These are phyloP conservation scores for Aspergillus candidus DNA, from an alignment of 2,329 filamentous ascomycete species.

Conservation along the genomic window DNA sequence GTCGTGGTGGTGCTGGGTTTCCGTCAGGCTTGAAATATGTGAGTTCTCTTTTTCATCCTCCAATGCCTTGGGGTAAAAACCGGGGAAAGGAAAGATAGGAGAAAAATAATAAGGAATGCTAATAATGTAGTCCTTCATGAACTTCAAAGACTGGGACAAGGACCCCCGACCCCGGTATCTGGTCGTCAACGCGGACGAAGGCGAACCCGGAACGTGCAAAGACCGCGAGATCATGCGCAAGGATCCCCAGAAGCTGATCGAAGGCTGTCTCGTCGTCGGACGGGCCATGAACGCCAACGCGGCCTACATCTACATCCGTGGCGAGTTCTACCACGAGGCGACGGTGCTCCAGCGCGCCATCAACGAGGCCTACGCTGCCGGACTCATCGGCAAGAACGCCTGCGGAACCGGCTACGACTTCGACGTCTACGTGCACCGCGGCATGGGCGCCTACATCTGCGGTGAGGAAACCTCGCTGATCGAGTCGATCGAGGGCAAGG, in stretches of 20 bases:
- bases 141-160: slow-evolving; percentile 99
- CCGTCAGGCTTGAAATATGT: slow-evolving; percentile 99
- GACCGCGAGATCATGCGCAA: slow-evolving; percentile 99
- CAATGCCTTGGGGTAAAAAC: not conserved
- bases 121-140: slow-evolving; percentile 86
- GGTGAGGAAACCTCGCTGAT: slow-evolving; percentile 98
- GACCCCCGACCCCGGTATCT: slow-evolving; percentile 92
- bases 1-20: slow-evolving; percentile 95
- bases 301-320: slow-evolving; percentile 98
- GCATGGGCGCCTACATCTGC: slow-evolving; percentile 95
- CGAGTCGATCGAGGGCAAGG: slow-evolving; percentile 96
- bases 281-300: slow-evolving; percentile 98
- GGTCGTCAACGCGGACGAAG: slow-evolving; percentile 97
- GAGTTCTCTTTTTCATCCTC: slow-evolving; percentile 36
- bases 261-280: slow-evolving; percentile 92
- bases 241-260: slow-evolving; percentile 97
- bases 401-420: slow-evolving; percentile 97
- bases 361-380: slow-evolving; percentile 92
- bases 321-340: slow-evolving; percentile 95
- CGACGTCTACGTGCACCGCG: slow-evolving; percentile 92
- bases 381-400: slow-evolving; percentile 95
- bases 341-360: slow-evolving; percentile 90
- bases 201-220: slow-evolving; percentile 98
- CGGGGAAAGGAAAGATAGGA: too few relatives aligned
- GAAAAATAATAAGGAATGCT: too few relatives aligned